A percentile compares a stretch with the other conserved stretches of the same genome.
Conservation (phyloP, 768 basidiomycete species). For the Boletus tylopilopsis region DNA sequence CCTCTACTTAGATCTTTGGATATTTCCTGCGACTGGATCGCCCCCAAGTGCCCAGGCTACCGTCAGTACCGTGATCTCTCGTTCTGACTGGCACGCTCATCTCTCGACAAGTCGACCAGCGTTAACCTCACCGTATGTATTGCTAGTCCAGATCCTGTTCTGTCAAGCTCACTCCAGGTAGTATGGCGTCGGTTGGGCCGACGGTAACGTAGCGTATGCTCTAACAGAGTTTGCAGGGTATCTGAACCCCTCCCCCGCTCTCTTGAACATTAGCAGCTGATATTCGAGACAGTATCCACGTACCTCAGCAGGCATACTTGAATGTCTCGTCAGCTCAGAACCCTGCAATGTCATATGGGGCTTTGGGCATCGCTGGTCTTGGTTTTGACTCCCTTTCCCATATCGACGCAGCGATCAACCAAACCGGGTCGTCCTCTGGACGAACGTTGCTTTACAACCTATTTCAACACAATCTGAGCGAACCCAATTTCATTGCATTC, state of each 20-base stretch:
- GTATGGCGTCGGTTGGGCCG: constrained; percentile 83
- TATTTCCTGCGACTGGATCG: constrained; percentile 45
- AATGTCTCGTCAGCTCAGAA: constrained; percentile 63
- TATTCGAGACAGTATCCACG: constrained; percentile 43
- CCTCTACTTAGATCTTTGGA: constrained; percentile 61
- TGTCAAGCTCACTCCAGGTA: constrained; percentile 23
- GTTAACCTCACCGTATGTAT: constrained; percentile 60
- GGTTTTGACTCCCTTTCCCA: constrained; percentile 76
- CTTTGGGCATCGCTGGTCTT: constrained; percentile 68
- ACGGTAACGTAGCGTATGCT: constrained; percentile 60
- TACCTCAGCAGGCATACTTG: constrained; percentile 69
- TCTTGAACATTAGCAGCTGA: constrained; percentile 8
- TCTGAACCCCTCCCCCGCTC: constrained; percentile 15
- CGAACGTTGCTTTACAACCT: constrained; percentile 73
- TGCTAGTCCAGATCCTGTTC: neutral
- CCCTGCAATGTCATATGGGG: constrained; percentile 69
- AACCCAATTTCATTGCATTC: constrained; percentile 82
- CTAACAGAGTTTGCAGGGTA: constrained; percentile 70
- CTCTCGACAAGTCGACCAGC: constrained; percentile 34
- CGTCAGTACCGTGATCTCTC: constrained; percentile 34
- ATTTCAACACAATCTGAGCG: constrained; percentile 60
- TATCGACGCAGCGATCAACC: constrained; percentile 60
- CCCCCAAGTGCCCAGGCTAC: constrained; percentile 47
- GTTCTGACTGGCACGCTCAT: constrained; percentile 3
- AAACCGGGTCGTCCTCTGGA: constrained; percentile 55